phyloP scores from a whole-genome alignment of 2,329 filamentous ascomycete genomes.

The Didymella pomorum region DNA sequence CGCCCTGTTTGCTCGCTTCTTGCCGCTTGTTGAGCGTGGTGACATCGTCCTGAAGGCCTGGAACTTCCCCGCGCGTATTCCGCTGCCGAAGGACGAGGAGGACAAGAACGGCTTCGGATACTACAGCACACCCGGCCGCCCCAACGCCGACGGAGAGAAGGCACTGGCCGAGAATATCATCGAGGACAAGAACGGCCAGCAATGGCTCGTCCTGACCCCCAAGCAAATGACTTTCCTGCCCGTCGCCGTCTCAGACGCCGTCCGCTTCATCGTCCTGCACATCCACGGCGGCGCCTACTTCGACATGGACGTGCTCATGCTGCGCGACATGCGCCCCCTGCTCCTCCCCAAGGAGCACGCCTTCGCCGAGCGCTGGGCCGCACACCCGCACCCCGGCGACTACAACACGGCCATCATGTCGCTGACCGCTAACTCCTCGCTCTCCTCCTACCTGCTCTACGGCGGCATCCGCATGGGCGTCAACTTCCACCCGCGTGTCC shows the following conservation, averaged over 20 bases:
- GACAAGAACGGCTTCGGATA: conserved; percentile 60
- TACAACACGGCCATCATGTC: conserved; percentile 67
- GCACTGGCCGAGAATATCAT: conserved; percentile 61
- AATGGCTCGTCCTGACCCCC: conserved; percentile 62
- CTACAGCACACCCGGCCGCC: conserved; percentile 57
- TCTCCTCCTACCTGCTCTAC: conserved; percentile 63
- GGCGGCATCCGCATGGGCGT: conserved; percentile 66
- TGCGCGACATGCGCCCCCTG: conserved; percentile 63
- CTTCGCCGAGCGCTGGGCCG: conserved; percentile 65
- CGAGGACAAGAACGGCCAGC: conserved; percentile 58
- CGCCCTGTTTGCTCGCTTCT: conserved; percentile 61
- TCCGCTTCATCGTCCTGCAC: conserved; percentile 64
- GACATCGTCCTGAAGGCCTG: conserved; percentile 62
- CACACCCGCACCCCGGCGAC: conserved; percentile 61
- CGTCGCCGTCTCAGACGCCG: conserved; percentile 64
- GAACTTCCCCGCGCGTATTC: conserved; percentile 63
- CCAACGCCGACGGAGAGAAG: conserved; percentile 53
- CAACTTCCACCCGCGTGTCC: conserved; percentile 64
- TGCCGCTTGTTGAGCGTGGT: conserved; percentile 62
- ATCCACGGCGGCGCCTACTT: conserved; percentile 63
- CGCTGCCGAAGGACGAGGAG: conserved; percentile 58
- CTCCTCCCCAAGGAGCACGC: conserved; percentile 60
- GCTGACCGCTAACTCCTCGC: conserved; percentile 62
- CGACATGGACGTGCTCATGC: conserved; percentile 65
- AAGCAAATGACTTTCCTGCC: conserved; percentile 67